These are phyloP conservation scores for Mucor circinelloides DNA, from an alignment of 371 early-diverging fungal species.

Conservation along the genomic window DNA sequence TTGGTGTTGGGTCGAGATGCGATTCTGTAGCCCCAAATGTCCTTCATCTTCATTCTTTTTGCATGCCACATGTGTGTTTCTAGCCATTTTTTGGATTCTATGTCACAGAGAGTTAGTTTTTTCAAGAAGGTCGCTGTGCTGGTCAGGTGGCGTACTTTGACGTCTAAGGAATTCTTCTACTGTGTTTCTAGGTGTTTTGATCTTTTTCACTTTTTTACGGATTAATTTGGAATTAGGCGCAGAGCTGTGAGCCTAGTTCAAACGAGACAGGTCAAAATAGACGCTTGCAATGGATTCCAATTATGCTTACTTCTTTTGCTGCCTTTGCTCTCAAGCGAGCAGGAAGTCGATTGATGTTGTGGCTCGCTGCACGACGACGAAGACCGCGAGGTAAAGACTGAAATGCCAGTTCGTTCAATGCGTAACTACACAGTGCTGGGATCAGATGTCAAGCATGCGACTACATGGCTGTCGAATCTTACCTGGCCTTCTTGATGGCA, in stretches of 20 bases:
- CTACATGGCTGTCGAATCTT: neutral
- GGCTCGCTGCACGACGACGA: slow-evolving; percentile 89
- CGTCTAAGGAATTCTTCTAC: slow-evolving; percentile 59
- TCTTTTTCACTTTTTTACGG: slow-evolving; percentile 32
- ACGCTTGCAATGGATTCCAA: slow-evolving; percentile 6
- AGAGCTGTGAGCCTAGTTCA: slow-evolving; percentile 8
- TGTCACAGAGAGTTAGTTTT: neutral
- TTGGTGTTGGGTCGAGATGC: slow-evolving; percentile 87
- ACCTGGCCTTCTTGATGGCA: slow-evolving; percentile 63
- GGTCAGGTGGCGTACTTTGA: slow-evolving; percentile 41
- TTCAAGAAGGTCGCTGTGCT: neutral
- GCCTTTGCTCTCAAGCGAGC: slow-evolving; percentile 75
- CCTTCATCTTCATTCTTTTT: slow-evolving; percentile 92
- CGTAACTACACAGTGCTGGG: slow-evolving; percentile 37
- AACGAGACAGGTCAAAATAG: neutral
- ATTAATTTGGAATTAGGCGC: slow-evolving; percentile 2
- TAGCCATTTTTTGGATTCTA: slow-evolving; percentile 82
- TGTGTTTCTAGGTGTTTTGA: slow-evolving; percentile 45
- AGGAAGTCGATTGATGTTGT: slow-evolving; percentile 88
- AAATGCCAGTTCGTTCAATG: slow-evolving; percentile 73
- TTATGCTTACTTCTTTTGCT: slow-evolving; percentile 61
- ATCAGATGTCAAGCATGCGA: neutral
- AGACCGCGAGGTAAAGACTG: slow-evolving; percentile 89
- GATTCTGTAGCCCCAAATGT: slow-evolving; percentile 86
- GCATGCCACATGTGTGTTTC: slow-evolving; percentile 99